Base-by-base conservation (phyloP, 768 basidiomycete species). In the Naganishia friedmannii region DNA sequence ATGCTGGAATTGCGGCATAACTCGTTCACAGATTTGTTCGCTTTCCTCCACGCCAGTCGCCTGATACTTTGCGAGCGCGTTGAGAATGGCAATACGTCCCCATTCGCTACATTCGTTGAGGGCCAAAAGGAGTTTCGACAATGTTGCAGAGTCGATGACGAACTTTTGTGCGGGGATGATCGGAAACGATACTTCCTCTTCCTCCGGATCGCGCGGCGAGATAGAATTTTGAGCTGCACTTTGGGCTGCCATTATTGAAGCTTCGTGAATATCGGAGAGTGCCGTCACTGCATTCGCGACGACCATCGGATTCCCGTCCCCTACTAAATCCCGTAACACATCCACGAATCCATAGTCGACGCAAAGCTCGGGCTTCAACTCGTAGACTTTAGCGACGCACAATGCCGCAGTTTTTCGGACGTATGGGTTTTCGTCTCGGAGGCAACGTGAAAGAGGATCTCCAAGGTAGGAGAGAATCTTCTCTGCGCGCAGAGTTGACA, bases 391-490 rank as follows among this genome's bases (percentile, higher is more conserved):
- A 69, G 94, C 94, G 26, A 99, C 95, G 70, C 95, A 96, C 10
- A 99, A 83, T 10, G 93, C 94, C 0, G 94, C 96, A 7, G 95
- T 98, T 85, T 98, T 99, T 75, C 95, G 88, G 34, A 98, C 96
- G 80, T 99, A 99, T 0, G 96, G 95, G 76, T 96, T 96, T 75
- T 97, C 94, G 82, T 98, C 96, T 53, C 88, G 87, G 31, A 98
- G 84, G 75, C 91, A 92, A 76, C 92, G 91, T 74, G 92, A 90
- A 3, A 99, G 84, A 0, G 96, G 95, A 79, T 93, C 91, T 75
- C 89, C 92, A n/a, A 99, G 87, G 82, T 98, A 99, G 83, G 97
- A 94, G 81, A 97, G 92, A 80, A 97, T 98, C 87, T 97, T 98
- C 81, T 98, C 96, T 10, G 95, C 94, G 51, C 94, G 90, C 57